Conservation (phyloP, 2,329 filamentous ascomycete species). For the Exophiala spinifera region DNA sequence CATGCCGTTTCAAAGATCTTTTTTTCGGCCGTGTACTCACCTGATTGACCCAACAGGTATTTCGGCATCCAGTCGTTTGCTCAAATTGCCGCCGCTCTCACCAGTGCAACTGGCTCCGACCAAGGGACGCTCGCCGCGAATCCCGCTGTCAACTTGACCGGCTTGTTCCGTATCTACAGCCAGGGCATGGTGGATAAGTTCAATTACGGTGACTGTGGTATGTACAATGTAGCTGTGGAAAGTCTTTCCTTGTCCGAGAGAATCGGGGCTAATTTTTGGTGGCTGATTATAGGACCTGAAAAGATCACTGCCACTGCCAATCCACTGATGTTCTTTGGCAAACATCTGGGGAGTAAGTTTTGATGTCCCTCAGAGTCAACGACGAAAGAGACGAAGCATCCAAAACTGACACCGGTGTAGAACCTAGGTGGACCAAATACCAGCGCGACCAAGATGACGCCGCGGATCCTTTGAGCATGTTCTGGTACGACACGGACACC, state of each 20-base stretch:
- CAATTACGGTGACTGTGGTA: constrained; percentile 9
- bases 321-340: constrained; percentile 6
- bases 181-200: constrained; percentile 9
- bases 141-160: constrained; percentile 5
- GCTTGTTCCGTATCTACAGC: constrained; percentile 10
- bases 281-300: constrained; percentile 2
- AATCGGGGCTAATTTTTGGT: background rate
- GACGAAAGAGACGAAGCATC: background rate
- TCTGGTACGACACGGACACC: constrained; percentile 9
- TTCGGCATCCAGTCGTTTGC: constrained; percentile 8
- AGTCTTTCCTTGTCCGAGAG: background rate
- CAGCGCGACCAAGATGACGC: constrained; percentile 8
- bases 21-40: constrained; percentile 2
- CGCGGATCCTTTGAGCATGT: constrained; percentile 8
- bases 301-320: constrained; percentile 13
- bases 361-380: too few relatives aligned
- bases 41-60: constrained; percentile 5
- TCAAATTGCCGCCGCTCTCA: constrained; percentile 9
- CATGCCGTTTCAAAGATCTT: too few relatives aligned
- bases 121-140: constrained; percentile 1
- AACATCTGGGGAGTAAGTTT: constrained; percentile 7
- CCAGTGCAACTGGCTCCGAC: constrained; percentile 8
- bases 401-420: constrained; percentile 4
- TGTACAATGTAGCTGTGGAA: background rate
- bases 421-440: constrained; percentile 2